These are phyloP conservation scores for Persicaria maculosa DNA, from an alignment of 148 eudicot species.

Conservation along the genomic window DNA sequence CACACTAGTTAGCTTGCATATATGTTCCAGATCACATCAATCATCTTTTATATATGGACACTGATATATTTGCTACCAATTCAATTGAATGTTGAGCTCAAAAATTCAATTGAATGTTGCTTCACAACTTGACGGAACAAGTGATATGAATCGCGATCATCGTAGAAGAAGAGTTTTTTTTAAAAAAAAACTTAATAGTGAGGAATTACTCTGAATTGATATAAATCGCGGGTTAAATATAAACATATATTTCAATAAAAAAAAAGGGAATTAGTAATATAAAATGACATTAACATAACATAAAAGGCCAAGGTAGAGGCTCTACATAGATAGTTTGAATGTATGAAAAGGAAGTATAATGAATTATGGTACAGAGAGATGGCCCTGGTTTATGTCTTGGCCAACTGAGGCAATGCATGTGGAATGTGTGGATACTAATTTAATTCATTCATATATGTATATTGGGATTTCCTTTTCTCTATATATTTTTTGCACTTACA, in stretches of 20 bases:
- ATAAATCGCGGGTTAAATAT: no score
- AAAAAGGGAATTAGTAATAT: no score
- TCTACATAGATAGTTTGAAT: background rate
- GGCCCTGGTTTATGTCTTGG: slow-evolving; percentile 4
- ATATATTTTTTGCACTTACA: background rate
- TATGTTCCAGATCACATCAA: background rate
- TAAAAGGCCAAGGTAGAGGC: slow-evolving; percentile 8
- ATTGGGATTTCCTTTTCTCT: background rate
- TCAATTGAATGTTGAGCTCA: no score
- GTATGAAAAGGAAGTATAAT: background rate
- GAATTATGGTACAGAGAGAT: background rate
- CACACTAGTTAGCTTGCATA: background rate
- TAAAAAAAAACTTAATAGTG: no score
- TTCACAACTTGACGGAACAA: no score
- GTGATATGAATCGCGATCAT: no score
- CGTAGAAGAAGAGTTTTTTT: no score
- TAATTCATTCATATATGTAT: background rate
- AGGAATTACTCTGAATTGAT: no score
- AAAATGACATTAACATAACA: background rate
- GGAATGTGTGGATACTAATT: background rate
- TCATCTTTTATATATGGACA: background rate
- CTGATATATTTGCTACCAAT: background rate
- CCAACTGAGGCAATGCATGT: background rate
- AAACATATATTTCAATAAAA: no score
- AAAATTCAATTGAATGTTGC: no score